Evolutionary conservation across 2,329 filamentous ascomycete species (phyloP).

Genomic region (Ophiocordyceps polyrhachis-furcata): DNA sequence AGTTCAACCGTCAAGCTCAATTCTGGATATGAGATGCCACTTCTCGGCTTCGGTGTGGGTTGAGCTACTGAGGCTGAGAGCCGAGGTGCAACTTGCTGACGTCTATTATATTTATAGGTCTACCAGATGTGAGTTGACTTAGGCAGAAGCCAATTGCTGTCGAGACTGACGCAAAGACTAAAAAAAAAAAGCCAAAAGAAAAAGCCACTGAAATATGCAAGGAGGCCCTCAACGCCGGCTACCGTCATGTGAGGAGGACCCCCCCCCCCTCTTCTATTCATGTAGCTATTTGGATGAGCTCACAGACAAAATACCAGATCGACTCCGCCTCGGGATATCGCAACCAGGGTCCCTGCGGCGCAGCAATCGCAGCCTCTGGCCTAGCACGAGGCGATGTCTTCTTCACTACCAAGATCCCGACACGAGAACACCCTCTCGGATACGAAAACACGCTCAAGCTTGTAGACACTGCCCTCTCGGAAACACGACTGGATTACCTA

Average conservation of each 20-base stretch:
- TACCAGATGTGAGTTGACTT: constrained; percentile 28
- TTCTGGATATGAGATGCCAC: constrained; percentile 33
- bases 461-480: constrained; percentile 42
- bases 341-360: constrained; percentile 31
- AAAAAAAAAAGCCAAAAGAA: constrained; percentile 10
- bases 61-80: too few species aligned
- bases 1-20: constrained; percentile 31
- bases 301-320: constrained; percentile 15
- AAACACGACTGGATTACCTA: constrained; percentile 45
- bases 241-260: constrained; percentile 26
- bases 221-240: constrained; percentile 30
- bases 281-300: background rate
- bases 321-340: constrained; percentile 33
- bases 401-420: constrained; percentile 38
- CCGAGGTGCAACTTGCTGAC: constrained; percentile 1
- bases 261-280: background rate
- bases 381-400: constrained; percentile 29
- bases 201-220: constrained; percentile 17
- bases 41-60: constrained; percentile 34
- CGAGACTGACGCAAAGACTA: background rate
- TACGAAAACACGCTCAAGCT: constrained; percentile 48
- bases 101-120: constrained; percentile 23
- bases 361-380: constrained; percentile 21
- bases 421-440: constrained; percentile 16
- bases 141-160: background rate